Conservation (phyloP, 306 rosid species). For the Lotus japonicus region DNA sequence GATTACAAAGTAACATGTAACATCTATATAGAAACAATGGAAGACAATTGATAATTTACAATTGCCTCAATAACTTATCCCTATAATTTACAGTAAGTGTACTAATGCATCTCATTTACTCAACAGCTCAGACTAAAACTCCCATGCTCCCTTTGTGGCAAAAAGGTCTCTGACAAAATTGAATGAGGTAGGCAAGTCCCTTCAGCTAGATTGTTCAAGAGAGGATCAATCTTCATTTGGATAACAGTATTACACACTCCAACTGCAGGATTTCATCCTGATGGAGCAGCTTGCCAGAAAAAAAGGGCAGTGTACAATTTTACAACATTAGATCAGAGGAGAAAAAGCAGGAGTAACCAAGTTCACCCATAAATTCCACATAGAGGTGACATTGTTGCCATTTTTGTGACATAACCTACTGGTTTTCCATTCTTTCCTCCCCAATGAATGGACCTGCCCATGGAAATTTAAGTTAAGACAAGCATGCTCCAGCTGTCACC, state of each 20-base stretch:
- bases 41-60: conserved; percentile 18
- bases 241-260: not conserved
- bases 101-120: not conserved
- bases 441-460: conserved; percentile 4
- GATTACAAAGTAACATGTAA: not conserved
- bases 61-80: conserved; percentile 17
- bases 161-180: no score
- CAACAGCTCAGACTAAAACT: conserved; percentile 8
- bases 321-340: conserved; percentile 1
- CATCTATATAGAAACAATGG: not conserved
- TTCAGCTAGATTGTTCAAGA: not conserved
- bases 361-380: not conserved
- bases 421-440: not conserved
- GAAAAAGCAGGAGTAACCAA: not conserved
- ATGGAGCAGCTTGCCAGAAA: not conserved
- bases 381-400: not conserved
- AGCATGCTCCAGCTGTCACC: conserved; percentile 15
- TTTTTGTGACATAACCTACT: not conserved
- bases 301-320: not conserved
- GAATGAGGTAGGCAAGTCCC: not conserved
- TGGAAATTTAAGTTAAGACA: conserved; percentile 3
- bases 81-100: not conserved
- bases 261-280: not conserved
- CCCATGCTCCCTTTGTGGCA: conserved; percentile 11
- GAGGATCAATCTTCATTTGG: conserved; percentile 3